These are phyloP conservation scores for Pyrenula massariospora DNA, from an alignment of 495 filamentous ascomycete genomes.

Conservation along the genomic window DNA sequence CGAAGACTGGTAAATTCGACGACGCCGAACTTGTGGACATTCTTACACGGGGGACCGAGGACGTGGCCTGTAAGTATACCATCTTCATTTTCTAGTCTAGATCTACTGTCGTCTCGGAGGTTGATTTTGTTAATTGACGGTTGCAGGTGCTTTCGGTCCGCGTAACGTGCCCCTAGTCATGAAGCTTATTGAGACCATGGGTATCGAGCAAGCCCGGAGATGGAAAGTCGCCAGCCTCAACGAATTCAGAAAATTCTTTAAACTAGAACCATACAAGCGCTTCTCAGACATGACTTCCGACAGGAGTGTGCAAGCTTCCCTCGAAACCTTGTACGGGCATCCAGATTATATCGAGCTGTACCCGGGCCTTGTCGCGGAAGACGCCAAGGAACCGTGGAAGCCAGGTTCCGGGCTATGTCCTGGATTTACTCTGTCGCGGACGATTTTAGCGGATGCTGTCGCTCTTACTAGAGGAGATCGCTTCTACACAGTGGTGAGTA, in stretches of 20 bases:
- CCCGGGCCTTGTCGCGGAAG: conserved; percentile 30
- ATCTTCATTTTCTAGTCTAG: no score
- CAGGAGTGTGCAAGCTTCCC: conserved; percentile 43
- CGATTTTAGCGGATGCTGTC: conserved; percentile 31
- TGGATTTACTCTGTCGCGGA: conserved; percentile 24
- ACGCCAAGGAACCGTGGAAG: conserved; percentile 22
- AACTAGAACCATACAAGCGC: conserved; percentile 48
- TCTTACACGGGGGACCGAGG: conserved; percentile 10
- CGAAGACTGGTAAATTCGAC: conserved; percentile 4
- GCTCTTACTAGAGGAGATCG: conserved; percentile 31
- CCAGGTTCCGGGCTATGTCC: conserved; percentile 30
- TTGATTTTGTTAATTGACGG: no score
- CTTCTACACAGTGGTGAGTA: conserved; percentile 23
- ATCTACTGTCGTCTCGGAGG: no score
- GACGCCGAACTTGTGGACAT: conserved; percentile 10
- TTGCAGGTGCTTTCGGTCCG: conserved; percentile 38
- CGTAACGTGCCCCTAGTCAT: conserved; percentile 55
- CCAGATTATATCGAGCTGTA: conserved; percentile 41
- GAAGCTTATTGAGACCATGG: conserved; percentile 59
- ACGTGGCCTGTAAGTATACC: conserved; percentile 17
- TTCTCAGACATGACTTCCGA: conserved; percentile 66
- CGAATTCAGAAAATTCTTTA: conserved; percentile 66
- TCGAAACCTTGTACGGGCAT: conserved; percentile 56
- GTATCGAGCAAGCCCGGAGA: conserved; percentile 57
- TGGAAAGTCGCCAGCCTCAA: conserved; percentile 66